phyloP scores from a whole-genome alignment of 345 rosid genomes.

The Brassica rapa region DNA sequence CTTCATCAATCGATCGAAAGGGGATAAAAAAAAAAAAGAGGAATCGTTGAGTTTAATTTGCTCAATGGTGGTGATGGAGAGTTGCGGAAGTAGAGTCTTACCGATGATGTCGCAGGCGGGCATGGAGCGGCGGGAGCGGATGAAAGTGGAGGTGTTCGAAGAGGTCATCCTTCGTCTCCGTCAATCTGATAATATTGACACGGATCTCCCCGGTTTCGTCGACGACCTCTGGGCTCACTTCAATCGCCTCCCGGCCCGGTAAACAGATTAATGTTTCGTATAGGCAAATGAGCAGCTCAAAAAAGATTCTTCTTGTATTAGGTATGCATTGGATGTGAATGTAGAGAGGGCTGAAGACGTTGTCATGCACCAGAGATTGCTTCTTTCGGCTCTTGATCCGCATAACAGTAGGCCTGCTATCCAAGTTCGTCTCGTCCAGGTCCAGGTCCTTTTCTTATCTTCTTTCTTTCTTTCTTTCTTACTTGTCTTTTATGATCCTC shows the following conservation, averaged over 20 bases:
- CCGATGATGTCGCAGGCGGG: constrained; percentile 36
- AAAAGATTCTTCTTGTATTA: too few species aligned
- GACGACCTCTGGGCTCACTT: too few species aligned
- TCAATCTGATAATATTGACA: too few species aligned
- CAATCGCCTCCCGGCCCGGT: too few species aligned
- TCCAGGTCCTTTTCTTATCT: not conserved
- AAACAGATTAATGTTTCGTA: too few species aligned
- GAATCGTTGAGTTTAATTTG: not conserved
- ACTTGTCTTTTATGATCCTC: not conserved
- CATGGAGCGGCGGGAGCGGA: not conserved
- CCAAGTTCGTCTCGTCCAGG: constrained; percentile 34
- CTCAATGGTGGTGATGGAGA: constrained; percentile 66
- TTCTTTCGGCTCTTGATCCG: constrained; percentile 40
- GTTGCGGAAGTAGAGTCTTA: constrained; percentile 59
- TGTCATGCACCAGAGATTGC: constrained; percentile 58
- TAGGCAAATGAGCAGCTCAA: too few species aligned
- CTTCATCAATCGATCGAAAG: not conserved
- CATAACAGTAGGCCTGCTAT: constrained; percentile 36
- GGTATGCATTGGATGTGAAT: constrained; percentile 97
- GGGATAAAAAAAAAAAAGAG: not conserved
- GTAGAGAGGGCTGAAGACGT: constrained; percentile 97
- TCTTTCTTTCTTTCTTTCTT: not conserved
- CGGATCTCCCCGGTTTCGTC: too few species aligned
- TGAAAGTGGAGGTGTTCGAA: too few species aligned
- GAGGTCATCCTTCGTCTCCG: too few species aligned